These are phyloP conservation scores for Lasiodiplodia sp. DNA, from an alignment of 2,329 filamentous ascomycete species.

Conservation along the genomic window DNA sequence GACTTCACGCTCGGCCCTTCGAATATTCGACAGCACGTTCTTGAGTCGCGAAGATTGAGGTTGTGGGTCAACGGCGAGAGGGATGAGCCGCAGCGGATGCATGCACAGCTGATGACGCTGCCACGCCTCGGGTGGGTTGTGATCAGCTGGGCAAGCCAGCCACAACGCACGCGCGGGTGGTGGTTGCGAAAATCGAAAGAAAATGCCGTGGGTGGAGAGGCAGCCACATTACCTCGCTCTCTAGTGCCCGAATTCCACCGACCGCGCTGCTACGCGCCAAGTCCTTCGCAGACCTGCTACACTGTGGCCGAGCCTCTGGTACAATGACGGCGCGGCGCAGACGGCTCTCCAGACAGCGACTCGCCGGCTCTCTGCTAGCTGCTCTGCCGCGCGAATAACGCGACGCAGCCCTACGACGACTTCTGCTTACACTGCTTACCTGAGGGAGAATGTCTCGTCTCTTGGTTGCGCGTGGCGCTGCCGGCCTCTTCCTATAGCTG, in stretches of 20 bases:
- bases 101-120: conserved; percentile 8
- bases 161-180: conserved; percentile 6
- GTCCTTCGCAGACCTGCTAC: not conserved
- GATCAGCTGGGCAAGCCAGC: conserved; percentile 16
- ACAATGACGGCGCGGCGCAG: conserved; percentile 4
- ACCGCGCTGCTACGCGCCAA: not conserved
- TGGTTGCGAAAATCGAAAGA: conserved; percentile 3
- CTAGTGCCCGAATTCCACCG: conserved; percentile 16
- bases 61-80: conserved; percentile 13
- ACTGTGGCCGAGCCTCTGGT: not conserved
- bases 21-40: conserved; percentile 1
- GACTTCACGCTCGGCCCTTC: conserved; percentile 2
- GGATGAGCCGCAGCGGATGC: conserved; percentile 24
- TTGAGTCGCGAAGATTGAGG: conserved; percentile 5
- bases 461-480: not conserved
- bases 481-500: not conserved
- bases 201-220: conserved; percentile 10
- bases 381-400: not conserved
- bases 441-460: not conserved
- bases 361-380: not conserved
- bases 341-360: not conserved
- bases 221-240: conserved; percentile 12
- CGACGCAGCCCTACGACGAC: conserved; percentile 10
- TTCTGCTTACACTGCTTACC: not conserved
- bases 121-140: conserved; percentile 15